Base-by-base conservation (phyloP, 2,329 filamentous ascomycete genomes). In the Pseudopithomyces maydicus region DNA sequence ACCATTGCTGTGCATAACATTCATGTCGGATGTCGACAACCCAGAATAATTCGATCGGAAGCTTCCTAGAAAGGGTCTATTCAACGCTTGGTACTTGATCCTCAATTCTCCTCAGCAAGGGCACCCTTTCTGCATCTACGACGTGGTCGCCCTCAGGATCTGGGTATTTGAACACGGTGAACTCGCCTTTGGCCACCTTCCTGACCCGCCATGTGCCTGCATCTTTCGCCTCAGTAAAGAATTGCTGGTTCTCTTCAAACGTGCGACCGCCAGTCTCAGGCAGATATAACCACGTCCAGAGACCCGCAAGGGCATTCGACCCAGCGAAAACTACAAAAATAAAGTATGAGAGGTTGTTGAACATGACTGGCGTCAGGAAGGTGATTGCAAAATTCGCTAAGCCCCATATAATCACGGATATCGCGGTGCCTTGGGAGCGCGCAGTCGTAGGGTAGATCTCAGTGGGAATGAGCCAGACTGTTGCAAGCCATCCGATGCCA, bases 161-260 rank as follows among this genome's bases (percentile, higher is more conserved):
- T 17, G 68, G 65, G 59, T 80, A 81, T 26, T 76, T 75, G 75
- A 82, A 72, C 53, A 73, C 76, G 49, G 68, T 73, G 62, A 72
- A 88, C 59, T 80, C 81, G 2, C 85, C 85, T 0, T 79, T 78
- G 36, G 79, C 74, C 6, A 88, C 81, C 57, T 80, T 82, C 22
- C 65, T 68, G 1, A 88, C 85, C 26, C 76, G 72, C 85, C 85
- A 88, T 3, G 74, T 82, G 3, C 78, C 78, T 2, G 78, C 77
- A 44, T 84, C 77, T 43, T 73, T 75, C 2, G 85, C 84, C 56
- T 81, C 79, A 50, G 78, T 75, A 64, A 87, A 87, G 71, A 86
- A 87, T 52, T 80, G 74, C 67, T 85, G 82, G 59, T 87, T 87
- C 63, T 86, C 84, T 58, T 86, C 84, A 58, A 87, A 87, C 47